phyloP scores from a whole-genome alignment of 2,329 filamentous ascomycete genomes.

The Neocatenulostroma microsporum region DNA sequence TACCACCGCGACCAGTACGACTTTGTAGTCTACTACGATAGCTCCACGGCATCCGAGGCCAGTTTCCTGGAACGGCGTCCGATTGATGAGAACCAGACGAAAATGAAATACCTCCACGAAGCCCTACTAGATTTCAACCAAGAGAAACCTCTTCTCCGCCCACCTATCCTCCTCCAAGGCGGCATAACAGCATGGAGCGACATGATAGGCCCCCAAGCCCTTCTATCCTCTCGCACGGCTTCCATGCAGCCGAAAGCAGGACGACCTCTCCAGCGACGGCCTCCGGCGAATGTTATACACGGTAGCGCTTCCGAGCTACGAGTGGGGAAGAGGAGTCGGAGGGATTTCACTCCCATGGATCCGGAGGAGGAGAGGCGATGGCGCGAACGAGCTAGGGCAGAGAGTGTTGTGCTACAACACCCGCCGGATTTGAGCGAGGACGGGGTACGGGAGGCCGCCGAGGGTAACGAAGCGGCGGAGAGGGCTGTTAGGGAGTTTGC shows the following conservation, averaged over 20 bases:
- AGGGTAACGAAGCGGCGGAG: conserved; percentile 40
- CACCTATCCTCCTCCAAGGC: conserved; percentile 70
- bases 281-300: conserved; percentile 42
- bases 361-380: conserved; percentile 73
- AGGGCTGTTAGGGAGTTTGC: conserved; percentile 68
- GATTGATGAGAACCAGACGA: conserved; percentile 33
- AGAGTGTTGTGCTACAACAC: conserved; percentile 45
- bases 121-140: conserved; percentile 80
- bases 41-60: conserved; percentile 53
- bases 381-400: conserved; percentile 66
- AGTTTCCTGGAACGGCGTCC: conserved; percentile 49
- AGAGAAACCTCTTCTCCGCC: conserved; percentile 61
- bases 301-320: conserved; percentile 39
- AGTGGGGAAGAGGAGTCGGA: conserved; percentile 49
- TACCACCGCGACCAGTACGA: conserved; percentile 68
- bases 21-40: conserved; percentile 84
- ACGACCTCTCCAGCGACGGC: conserved; percentile 46
- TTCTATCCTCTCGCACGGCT: conserved; percentile 51
- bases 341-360: conserved; percentile 63
- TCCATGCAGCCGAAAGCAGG: conserved; percentile 39
- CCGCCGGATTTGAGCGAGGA: conserved; percentile 16
- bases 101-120: conserved; percentile 66
- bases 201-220: conserved; percentile 63
- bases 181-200: conserved; percentile 83
- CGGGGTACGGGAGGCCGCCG: conserved; percentile 1